Conservation (phyloP, 495 filamentous ascomycete species). For the Durotheca rogersii region DNA sequence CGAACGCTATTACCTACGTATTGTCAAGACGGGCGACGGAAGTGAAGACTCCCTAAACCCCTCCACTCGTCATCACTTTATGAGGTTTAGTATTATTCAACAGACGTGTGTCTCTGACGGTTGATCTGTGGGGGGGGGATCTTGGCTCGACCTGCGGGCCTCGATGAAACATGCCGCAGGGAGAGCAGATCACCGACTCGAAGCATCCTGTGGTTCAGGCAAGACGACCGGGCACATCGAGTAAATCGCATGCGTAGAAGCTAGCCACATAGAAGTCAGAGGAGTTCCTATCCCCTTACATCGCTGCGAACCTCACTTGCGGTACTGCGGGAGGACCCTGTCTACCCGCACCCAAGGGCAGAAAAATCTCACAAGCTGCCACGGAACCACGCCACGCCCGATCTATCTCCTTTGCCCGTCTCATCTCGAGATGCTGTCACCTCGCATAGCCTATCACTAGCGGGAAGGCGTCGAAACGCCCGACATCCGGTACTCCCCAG, state of each 20-base stretch:
- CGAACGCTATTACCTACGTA: too few species aligned
- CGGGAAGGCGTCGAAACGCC: background rate
- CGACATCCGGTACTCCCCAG: too few species aligned
- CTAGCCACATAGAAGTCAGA: too few species aligned
- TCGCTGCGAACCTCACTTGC: conserved; percentile 24
- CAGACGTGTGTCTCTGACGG: conserved; percentile 6
- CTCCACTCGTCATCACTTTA: conserved; percentile 7
- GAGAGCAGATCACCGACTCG: background rate
- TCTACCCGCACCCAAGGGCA: too few species aligned
- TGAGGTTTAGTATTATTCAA: too few species aligned
- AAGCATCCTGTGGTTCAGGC: conserved; percentile 1
- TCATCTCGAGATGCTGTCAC: conserved; percentile 23
- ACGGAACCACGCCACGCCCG: conserved; percentile 27
- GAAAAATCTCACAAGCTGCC: too few species aligned
- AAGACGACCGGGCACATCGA: conserved; percentile 1
- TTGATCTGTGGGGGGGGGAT: conserved; percentile 11
- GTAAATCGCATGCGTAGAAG: background rate
- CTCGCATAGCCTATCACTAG: background rate
- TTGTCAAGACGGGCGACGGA: too few species aligned
- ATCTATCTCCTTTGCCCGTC: too few species aligned
- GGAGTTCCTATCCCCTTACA: conserved; percentile 9
- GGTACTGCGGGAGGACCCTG: conserved; percentile 8
- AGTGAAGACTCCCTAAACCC: conserved; percentile 9
- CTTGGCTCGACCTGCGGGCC: conserved; percentile 4
- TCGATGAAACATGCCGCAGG: conserved; percentile 17